Base-by-base conservation (phyloP, 345 rosid genomes). In the Erysimum cheiranthoides region DNA sequence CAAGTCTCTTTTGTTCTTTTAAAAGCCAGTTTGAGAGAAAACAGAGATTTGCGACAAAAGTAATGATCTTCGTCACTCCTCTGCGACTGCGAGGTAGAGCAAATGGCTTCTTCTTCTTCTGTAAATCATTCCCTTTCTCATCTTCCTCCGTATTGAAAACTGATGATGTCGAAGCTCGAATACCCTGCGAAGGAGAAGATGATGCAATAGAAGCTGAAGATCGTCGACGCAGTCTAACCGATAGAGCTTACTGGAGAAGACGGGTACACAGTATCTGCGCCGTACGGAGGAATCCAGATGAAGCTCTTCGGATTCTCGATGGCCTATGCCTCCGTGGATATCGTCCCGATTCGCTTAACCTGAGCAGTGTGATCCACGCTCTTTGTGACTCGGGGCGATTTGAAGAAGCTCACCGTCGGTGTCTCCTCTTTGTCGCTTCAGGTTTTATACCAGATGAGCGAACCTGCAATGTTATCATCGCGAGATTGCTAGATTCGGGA, bases 321-420 rank as follows among this genome's bases (percentile, higher is more conserved):
- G 59, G 56, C 12, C 84, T 86, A 17, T 84, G 82, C 65, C 87
- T 83, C 78, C 86, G 75, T 38, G 88, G 89, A 3, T 86, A 81
- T 82, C 79, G 28, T 43, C 91, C 85, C 0, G 84, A 84, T 34
- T 79, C 92, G 36, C 90, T 85, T 73, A 89, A 89, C 56, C 81
- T 89, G 28, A 84, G 79, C 87, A 83, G 86, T 82, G 83, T 87
- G n/a, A 78, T 91, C 16, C 96, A 93, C 73, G 84, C 88, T 10
- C 97, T 93, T 13, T 91, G 90, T 56, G 83, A 83, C 69, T 80
- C 88, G 58, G 57, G 51, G 18, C 87, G 91, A 56, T 91, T 87
- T 68, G 32, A 27, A 8, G 96, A 93, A 76, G 93, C 97, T 70
- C 96, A 75, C 82, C 87, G 69, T 10, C 84, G 87, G 17, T 81